A percentile compares a stretch with the other conserved stretches of the same genome.
Conservation (phyloP, 2,329 filamentous ascomycete species). For the Alternaria novae-zelandiae region DNA sequence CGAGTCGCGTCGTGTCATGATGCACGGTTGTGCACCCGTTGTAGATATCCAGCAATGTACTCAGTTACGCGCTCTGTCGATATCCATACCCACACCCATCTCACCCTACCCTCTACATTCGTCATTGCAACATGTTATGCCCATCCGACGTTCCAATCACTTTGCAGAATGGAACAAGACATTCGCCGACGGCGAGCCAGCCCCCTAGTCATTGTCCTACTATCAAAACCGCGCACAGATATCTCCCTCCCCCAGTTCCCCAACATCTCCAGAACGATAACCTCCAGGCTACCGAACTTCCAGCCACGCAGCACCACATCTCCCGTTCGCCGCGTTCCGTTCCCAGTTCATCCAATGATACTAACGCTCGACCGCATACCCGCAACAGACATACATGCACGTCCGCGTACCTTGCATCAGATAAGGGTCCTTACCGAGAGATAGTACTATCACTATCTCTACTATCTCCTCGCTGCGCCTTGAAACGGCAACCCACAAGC, state of each 20-base stretch:
- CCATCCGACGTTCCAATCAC: neutral
- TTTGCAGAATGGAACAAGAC: neutral
- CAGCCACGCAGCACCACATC: neutral
- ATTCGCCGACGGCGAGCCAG: conserved; percentile 1
- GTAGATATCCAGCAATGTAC: conserved; percentile 13
- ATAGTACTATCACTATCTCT: conserved; percentile 16
- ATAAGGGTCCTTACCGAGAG: neutral
- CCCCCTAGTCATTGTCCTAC: neutral
- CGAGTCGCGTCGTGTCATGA: neutral
- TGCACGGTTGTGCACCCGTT: neutral
- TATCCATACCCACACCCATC: neutral
- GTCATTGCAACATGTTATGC: neutral
- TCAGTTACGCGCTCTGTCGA: conserved; percentile 1
- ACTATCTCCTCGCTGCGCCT: neutral
- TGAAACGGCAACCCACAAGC: neutral
- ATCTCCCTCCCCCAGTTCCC: neutral
- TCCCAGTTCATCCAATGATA: neutral
- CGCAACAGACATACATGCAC: neutral
- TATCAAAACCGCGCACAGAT: neutral
- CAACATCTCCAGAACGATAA: neutral
- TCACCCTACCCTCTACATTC: neutral
- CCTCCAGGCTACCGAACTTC: neutral
- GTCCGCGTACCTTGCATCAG: neutral
- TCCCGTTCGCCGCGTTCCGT: neutral
- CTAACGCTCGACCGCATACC: neutral